A percentile compares a stretch with the other conserved stretches of the same genome.
These are phyloP conservation scores for Nidula microcarpa DNA, from an alignment of 768 basidiomycete species.

Conservation along the genomic window DNA sequence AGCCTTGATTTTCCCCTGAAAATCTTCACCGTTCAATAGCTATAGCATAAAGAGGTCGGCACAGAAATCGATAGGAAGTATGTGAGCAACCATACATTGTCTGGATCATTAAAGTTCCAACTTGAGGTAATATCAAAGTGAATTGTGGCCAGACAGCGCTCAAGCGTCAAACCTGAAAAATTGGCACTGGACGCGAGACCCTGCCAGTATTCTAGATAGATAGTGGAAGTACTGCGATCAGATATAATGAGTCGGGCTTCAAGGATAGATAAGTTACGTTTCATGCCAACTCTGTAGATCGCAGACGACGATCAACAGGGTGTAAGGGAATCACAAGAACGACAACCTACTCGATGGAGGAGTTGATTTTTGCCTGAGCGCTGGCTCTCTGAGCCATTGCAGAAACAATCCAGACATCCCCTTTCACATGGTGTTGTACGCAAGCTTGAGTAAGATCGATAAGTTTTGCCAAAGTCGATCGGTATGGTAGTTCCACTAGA, in stretches of 20 bases:
- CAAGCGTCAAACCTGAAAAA: constrained; percentile 11
- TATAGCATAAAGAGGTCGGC: constrained; percentile 4
- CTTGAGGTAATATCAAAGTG: constrained; percentile 17
- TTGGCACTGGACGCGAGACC: constrained; percentile 15
- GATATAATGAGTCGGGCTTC: neutral
- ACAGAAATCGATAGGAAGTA: neutral
- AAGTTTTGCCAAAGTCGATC: neutral
- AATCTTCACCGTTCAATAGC: constrained; percentile 5
- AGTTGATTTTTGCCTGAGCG: constrained; percentile 14
- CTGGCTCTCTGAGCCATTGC: constrained; percentile 20
- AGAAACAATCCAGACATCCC: constrained; percentile 12
- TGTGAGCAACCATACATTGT: constrained; percentile 6
- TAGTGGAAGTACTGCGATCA: neutral
- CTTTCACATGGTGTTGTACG: constrained; percentile 4
- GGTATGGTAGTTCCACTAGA: neutral
- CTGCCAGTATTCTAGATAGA: constrained; percentile 18
- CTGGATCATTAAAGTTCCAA: constrained; percentile 20
- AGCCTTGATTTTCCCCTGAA: constrained; percentile 7
- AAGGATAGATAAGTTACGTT: constrained; percentile 6
- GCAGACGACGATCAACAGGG: neutral
- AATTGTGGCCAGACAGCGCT: constrained; percentile 15
- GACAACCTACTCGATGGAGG: constrained; percentile 16
- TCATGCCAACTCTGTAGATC: constrained; percentile 9
- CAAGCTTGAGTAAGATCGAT: neutral
- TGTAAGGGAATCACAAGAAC: neutral